phyloP scores from a whole-genome alignment of 495 filamentous ascomycete genomes.

The Penicillium fimorum region DNA sequence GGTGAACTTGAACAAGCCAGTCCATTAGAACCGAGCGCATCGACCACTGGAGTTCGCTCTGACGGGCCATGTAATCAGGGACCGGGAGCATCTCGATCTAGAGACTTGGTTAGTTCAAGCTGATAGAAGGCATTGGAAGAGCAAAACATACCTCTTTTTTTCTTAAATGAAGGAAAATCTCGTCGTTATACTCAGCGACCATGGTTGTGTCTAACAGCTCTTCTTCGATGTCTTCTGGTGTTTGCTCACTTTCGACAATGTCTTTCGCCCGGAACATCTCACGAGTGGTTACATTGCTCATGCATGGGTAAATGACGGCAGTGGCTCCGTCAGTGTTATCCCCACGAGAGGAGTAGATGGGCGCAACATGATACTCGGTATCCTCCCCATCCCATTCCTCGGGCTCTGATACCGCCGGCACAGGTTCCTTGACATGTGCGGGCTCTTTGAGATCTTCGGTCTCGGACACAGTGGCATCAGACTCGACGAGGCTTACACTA shows the following conservation, averaged over 20 bases:
- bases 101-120: slow-evolving; percentile 19
- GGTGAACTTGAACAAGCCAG: slow-evolving; percentile 95
- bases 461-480: slow-evolving; percentile 18
- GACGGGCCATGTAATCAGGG: slow-evolving; percentile 91
- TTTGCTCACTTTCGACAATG: slow-evolving; percentile 60
- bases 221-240: slow-evolving; percentile 70
- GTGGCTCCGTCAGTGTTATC: slow-evolving; percentile 79
- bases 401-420: slow-evolving; percentile 48
- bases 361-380: slow-evolving; percentile 73
- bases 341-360: slow-evolving; percentile 68
- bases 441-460: slow-evolving; percentile 19
- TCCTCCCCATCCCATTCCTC: slow-evolving; percentile 79
- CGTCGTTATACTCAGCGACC: slow-evolving; percentile 94
- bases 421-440: background rate
- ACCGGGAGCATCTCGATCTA: slow-evolving; percentile 81
- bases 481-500: background rate
- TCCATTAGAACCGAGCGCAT: slow-evolving; percentile 98
- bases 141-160: slow-evolving; percentile 72
- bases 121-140: background rate
- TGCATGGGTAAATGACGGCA: slow-evolving; percentile 68
- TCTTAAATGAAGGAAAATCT: slow-evolving; percentile 91
- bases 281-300: slow-evolving; percentile 25
- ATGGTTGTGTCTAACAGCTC: slow-evolving; percentile 94
- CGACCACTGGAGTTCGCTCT: slow-evolving; percentile 97
- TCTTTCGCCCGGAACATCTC: slow-evolving; percentile 70